Evolutionary conservation across 1,284 basidiomycete genomes (phyloP), one percentile per base, ranked within the genome.

Genomic region (Ustilago nuda): DNA sequence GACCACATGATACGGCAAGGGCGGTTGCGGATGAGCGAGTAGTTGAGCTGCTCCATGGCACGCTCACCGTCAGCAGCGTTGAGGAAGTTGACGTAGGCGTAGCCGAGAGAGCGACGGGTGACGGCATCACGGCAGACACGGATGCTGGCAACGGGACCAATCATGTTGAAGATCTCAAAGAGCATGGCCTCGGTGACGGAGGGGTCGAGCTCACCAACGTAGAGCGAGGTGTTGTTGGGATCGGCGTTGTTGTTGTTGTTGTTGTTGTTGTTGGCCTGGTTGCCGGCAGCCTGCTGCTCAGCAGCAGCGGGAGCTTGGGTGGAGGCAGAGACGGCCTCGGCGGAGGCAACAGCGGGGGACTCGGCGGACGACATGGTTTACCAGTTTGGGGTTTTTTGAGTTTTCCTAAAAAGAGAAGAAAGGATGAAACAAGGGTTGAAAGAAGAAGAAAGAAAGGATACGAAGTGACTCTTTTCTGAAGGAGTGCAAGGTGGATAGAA

Each of bases 1-100:
- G 95, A 98, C 95, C 97, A 98, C 97, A 99, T 99, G 90, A 99
- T 99, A 85, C 97, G 95, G 90, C 97, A 99, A 78, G 97, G 92
- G 85, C 94, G 93, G 88, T 92, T 92, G 90, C 98, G 98, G 89
- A 99, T 99, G 85, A 96, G 89, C 78, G 96, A 98, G 88, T 99
- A 99, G 89, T 99, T 99, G 88, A 99, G 92, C 89, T 96, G 94
- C 89, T 99, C 97, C 78, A 99, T 91, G 76, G 97, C 96, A 87
- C 95, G 94, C 89, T 99, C 97, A 91, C 96, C 97, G 90, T 99
- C 97, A 66, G 88, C 90, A 41, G 94, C 89, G 87, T 98, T 98
- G 87, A 99, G 90, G 88, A 97, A 99, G 89, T 99, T 99, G 87
- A 99, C 96, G 88, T 99, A 99, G 75, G 97, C 97, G 89, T 99